These are phyloP conservation scores for Pleurotus giganteus DNA, from an alignment of 768 basidiomycete species.

Conservation along the genomic window DNA sequence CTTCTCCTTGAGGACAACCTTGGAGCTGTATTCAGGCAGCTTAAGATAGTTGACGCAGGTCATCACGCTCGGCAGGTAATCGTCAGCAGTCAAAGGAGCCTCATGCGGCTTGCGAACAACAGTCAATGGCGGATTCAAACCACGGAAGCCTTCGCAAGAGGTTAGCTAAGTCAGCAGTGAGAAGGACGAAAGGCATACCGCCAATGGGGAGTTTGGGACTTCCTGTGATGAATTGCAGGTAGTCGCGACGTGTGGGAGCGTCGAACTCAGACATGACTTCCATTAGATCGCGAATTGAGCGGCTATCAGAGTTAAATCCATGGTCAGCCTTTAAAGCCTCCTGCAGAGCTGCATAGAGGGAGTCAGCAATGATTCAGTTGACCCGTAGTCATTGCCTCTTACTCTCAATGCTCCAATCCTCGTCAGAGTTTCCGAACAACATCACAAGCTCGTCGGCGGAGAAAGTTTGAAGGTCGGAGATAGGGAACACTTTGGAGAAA, in stretches of 20 bases:
- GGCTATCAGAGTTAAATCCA: constrained; percentile 94
- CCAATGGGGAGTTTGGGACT: constrained; percentile 96
- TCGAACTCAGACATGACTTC: constrained; percentile 87
- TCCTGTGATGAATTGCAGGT: constrained; percentile 95
- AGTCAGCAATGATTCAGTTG: constrained; percentile 13
- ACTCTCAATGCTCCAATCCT: constrained; percentile 96
- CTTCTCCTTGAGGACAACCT: constrained; percentile 81
- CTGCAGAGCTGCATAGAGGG: constrained; percentile 58
- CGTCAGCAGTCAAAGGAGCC: constrained; percentile 84
- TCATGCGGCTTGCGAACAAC: constrained; percentile 98
- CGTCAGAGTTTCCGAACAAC: constrained; percentile 95
- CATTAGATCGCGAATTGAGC: constrained; percentile 83
- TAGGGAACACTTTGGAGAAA: constrained; percentile 95
- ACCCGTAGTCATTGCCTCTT: constrained; percentile 29
- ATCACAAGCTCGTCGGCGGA: constrained; percentile 93
- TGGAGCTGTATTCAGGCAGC: constrained; percentile 91
- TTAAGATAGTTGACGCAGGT: constrained; percentile 98
- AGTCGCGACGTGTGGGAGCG: constrained; percentile 70
- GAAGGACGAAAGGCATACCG: constrained; percentile 47
- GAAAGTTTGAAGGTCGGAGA: constrained; percentile 87
- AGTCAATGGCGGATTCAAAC: constrained; percentile 89
- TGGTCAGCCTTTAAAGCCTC: constrained; percentile 97
- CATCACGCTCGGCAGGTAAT: constrained; percentile 97
- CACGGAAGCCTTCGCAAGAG: constrained; percentile 74
- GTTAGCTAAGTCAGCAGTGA: neutral